Evolutionary conservation across 441 rosid species (phyloP).

Genomic region (Gossypium schwendimanii): DNA sequence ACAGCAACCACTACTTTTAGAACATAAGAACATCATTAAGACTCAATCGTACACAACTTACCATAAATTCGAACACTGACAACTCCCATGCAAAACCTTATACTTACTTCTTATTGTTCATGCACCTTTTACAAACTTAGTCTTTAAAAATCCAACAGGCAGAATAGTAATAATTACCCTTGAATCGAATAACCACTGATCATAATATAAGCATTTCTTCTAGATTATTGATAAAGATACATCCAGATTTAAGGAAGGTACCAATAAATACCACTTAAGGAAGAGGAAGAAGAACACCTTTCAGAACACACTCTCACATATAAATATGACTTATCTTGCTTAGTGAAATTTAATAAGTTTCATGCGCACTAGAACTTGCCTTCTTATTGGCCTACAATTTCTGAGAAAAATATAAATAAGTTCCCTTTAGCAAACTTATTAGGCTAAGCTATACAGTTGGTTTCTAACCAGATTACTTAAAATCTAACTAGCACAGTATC

Average conservation of each 20-base stretch:
- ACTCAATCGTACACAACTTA: not conserved
- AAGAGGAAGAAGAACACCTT: not conserved
- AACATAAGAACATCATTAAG: not conserved
- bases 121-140: not conserved
- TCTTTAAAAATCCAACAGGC: not conserved
- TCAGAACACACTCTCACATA: not conserved
- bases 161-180: not conserved
- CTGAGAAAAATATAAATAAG: not conserved
- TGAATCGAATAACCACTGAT: not conserved
- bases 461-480: not conserved
- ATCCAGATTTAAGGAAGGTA: not conserved
- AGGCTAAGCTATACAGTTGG: not conserved
- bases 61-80: not conserved
- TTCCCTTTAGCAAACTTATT: not conserved
- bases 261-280: not conserved
- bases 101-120: not conserved
- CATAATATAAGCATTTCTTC: not conserved
- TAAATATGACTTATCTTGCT: not conserved
- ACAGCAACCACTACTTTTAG: too few species aligned
- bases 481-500: not conserved
- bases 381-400: not conserved
- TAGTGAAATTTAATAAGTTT: not conserved
- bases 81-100: not conserved
- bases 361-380: not conserved
- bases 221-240: not conserved